Base-by-base conservation (phyloP, 1,284 basidiomycete genomes). In the Marasmius tenuissimus region DNA sequence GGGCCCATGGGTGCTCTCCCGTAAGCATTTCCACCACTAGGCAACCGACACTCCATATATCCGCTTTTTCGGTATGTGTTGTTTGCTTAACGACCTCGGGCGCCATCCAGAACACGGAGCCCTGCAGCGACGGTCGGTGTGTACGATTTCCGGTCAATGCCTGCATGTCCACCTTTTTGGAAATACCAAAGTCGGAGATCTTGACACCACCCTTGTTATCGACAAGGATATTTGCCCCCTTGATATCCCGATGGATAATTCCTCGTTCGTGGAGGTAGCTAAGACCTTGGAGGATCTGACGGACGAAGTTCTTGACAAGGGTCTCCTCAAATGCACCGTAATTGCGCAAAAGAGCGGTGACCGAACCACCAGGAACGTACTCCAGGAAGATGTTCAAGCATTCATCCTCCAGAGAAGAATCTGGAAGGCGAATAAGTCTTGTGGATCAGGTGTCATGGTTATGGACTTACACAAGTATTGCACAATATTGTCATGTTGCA, bases 181-280 rank as follows among this genome's bases (percentile, higher is more conserved):
- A 97, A 69, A 99, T 98, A 66, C 97, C 97, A 70, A 99, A 99
- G 76, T 99, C 97, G 4, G 94, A 96, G 51, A 99, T 98, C 78
- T 99, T 99, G 80, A 98, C 92, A 10, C 95, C 95, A 8, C 96
- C 96, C 76, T 97, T 98, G 81, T 98, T 98, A 75, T 99, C 97
- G 11, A 98, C 96, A 59, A 99, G 85, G 62, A 99, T 97, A 73
- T 99, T 98, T 48, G 94, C 97, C 27, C 97, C 97, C 71, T 98
- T 99, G 80, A 99, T 98, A 71, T 99, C 97, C 33, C 97, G 92
- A 75, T 99, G 97, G 61, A 99, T 96, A 73, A 99, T 98, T 68
- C 94, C 95, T 9, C 92, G 86, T 67, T 92, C 91, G 72, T 99
- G 97, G 9, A 99, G 84, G 71, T 98, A 99, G 67, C 89, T 86